phyloP scores from a whole-genome alignment of 2,329 filamentous ascomycete species.

The Pseudocercospora macadamiae region DNA sequence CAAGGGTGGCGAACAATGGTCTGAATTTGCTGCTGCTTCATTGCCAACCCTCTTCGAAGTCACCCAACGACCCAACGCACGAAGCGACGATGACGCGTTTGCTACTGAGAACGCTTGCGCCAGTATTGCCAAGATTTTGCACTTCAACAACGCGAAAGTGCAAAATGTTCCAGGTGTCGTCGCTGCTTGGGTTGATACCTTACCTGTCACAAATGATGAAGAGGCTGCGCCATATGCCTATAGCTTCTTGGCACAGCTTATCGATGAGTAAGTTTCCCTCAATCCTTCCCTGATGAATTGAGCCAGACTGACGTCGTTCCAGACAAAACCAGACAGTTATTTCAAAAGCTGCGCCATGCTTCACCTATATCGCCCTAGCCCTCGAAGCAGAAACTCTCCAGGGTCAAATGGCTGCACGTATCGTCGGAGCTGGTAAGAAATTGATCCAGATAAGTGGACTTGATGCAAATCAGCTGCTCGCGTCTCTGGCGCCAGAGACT shows the following conservation, averaged over 20 bases:
- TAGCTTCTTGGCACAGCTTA: conserved; percentile 84
- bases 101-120: conserved; percentile 97
- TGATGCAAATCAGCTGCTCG: conserved; percentile 74
- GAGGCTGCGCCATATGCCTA: conserved; percentile 97
- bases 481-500: conserved; percentile 75
- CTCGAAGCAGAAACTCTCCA: conserved; percentile 89
- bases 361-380: conserved; percentile 82
- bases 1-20: conserved; percentile 84
- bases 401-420: conserved; percentile 76
- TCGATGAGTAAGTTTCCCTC: conserved; percentile 86
- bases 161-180: conserved; percentile 75
- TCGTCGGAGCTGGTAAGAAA: conserved; percentile 76
- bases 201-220: conserved; percentile 92
- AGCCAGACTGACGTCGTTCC: conserved; percentile 15
- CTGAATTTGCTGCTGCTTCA: conserved; percentile 79
- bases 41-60: conserved; percentile 84
- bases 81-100: conserved; percentile 91
- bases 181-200: conserved; percentile 83
- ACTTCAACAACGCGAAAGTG: conserved; percentile 81
- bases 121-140: conserved; percentile 93
- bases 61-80: conserved; percentile 76
- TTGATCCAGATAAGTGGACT: conserved; percentile 74
- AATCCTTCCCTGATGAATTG: neutral
- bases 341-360: conserved; percentile 76
- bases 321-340: conserved; percentile 86